Conservation (phyloP, 768 basidiomycete species). For the Lactifluus volemus region DNA sequence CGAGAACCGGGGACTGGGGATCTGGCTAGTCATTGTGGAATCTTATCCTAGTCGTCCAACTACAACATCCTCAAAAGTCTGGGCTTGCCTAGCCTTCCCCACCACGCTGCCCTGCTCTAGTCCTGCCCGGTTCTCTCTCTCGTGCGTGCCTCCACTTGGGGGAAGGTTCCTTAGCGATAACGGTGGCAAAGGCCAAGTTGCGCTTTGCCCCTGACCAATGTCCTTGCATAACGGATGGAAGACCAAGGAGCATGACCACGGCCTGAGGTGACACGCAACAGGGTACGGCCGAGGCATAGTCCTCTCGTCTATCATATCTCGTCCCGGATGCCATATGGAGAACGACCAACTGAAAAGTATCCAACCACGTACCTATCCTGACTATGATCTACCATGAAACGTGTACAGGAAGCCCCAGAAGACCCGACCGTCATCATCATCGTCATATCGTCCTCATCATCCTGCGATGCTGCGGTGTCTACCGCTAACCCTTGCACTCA, state of each 20-base stretch:
- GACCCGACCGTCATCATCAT: not conserved
- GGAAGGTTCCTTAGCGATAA: not conserved
- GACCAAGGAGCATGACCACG: not conserved
- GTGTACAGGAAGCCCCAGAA: conserved; percentile 16
- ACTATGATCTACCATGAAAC: conserved; percentile 5
- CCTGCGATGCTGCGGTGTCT: conserved; percentile 5
- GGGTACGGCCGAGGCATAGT: not conserved
- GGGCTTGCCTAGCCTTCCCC: not conserved
- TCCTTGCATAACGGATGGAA: conserved; percentile 1
- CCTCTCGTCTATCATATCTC: not conserved
- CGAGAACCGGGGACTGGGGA: not conserved
- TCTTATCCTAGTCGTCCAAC: not conserved
- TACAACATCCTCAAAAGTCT: not conserved
- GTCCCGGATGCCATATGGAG: conserved; percentile 6
- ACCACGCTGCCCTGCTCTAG: not conserved
- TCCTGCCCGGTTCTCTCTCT: not conserved
- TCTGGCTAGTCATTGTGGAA: not conserved
- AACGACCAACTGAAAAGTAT: not conserved
- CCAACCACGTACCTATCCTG: conserved; percentile 9
- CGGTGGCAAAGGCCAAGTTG: not conserved
- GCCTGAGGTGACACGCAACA: not conserved
- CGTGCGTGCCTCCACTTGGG: not conserved
- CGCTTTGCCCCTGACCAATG: not conserved
- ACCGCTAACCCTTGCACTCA: not conserved
- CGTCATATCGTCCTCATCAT: not conserved